Conservation (phyloP, 257 asterid species). For the Cynanchum wilfordii region DNA sequence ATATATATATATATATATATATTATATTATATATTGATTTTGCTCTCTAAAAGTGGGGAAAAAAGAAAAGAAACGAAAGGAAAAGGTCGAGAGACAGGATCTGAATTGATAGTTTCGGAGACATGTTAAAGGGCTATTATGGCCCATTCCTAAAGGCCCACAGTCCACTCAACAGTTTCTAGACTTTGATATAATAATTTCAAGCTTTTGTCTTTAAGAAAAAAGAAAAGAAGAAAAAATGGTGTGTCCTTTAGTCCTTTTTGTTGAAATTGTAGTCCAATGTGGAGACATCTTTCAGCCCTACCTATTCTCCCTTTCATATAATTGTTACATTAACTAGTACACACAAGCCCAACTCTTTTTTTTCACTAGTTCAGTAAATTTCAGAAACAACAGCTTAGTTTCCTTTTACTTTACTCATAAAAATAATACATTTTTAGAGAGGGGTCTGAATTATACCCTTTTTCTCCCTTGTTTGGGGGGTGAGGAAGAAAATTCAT, state of each 20-base stretch:
- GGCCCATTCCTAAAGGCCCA: conserved; percentile 16
- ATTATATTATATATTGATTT: too few relatives aligned
- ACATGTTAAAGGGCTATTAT: conserved; percentile 10
- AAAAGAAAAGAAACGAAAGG: neutral
- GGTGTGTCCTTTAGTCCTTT: conserved; percentile 28
- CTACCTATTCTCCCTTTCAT: conserved; percentile 37
- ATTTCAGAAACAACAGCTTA: too few relatives aligned
- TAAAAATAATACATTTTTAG: too few relatives aligned
- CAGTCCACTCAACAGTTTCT: neutral
- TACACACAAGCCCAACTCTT: neutral
- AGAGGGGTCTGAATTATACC: too few relatives aligned
- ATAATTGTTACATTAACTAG: neutral
- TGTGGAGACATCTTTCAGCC: conserved; percentile 41
- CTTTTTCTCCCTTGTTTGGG: too few relatives aligned
- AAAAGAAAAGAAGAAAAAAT: neutral
- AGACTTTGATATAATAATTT: conserved; percentile 18
- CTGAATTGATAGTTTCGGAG: conserved; percentile 6
- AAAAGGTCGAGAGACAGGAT: conserved; percentile 9
- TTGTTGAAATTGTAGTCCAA: conserved; percentile 33
- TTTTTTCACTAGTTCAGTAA: neutral
- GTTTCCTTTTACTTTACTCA: too few relatives aligned
- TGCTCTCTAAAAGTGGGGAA: too few relatives aligned
- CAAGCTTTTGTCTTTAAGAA: conserved; percentile 17
- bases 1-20: too few relatives aligned
- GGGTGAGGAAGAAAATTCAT: too few relatives aligned